Conservation (phyloP, 768 basidiomycete species). For the Macrolepiota fuliginosa region DNA sequence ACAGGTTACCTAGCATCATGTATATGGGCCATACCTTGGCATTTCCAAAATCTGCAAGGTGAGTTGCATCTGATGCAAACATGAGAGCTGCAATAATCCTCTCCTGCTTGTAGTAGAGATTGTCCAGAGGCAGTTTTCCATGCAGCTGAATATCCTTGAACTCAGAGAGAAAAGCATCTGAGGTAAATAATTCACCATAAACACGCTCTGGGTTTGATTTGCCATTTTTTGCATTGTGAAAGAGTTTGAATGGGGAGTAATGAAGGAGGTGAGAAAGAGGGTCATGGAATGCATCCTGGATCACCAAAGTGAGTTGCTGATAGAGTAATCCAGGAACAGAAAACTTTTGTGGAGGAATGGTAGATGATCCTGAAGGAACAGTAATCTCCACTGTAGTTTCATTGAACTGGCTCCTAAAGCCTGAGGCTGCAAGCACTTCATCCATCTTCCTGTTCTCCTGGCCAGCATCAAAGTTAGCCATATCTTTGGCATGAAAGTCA, state of each 20-base stretch:
- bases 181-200: background rate
- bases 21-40: conserved; percentile 39
- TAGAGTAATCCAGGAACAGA: conserved; percentile 23
- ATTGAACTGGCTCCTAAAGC: background rate
- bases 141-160: background rate
- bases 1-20: conserved; percentile 35
- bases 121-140: background rate
- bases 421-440: background rate
- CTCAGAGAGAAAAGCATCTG: background rate
- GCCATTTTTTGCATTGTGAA: conserved; percentile 6
- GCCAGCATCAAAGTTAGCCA: background rate
- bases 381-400: conserved; percentile 12
- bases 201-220: background rate
- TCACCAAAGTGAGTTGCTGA: conserved; percentile 20
- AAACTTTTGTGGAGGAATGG: conserved; percentile 19
- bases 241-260: conserved; percentile 26
- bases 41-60: conserved; percentile 29
- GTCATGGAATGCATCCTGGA: conserved; percentile 23
- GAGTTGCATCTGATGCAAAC: conserved; percentile 20
- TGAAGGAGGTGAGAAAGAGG: conserved; percentile 21
- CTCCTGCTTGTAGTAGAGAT: background rate
- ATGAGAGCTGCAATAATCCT: background rate
- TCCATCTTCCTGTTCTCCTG: background rate
- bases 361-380: conserved; percentile 22
- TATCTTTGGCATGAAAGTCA: conserved; percentile 12